Conservation (phyloP, 768 basidiomycete genomes). For the Lactarius hengduanensis region DNA sequence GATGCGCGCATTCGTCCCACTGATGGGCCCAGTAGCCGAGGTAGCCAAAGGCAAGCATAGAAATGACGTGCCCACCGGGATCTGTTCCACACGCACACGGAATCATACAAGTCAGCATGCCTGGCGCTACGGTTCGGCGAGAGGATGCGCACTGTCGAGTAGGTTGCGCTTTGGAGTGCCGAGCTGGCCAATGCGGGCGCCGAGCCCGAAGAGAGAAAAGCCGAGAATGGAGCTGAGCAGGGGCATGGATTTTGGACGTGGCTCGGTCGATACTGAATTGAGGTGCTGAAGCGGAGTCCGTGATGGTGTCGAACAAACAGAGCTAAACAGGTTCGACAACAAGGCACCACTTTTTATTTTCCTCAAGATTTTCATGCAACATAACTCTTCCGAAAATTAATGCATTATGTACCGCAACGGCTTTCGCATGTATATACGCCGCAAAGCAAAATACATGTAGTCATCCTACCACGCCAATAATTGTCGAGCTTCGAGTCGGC, state of each 20-base stretch:
- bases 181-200: slow-evolving; percentile 81
- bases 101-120: not conserved
- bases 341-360: not conserved
- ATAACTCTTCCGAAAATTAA: not conserved
- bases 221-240: slow-evolving; percentile 70
- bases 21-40: slow-evolving; percentile 72
- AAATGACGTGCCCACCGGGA: slow-evolving; percentile 64
- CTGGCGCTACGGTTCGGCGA: not conserved
- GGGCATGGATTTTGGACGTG: slow-evolving; percentile 46
- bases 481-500: not conserved
- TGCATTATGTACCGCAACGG: too few relatives aligned
- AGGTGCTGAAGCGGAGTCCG: not conserved
- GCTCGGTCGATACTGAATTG: not conserved
- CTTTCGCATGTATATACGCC: too few relatives aligned
- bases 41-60: slow-evolving; percentile 69
- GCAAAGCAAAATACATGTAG: not conserved
- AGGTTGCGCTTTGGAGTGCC: slow-evolving; percentile 80
- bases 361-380: not conserved
- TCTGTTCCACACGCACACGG: slow-evolving; percentile 44
- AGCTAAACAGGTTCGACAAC: not conserved
- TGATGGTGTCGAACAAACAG: not conserved
- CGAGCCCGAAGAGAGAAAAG: slow-evolving; percentile 80
- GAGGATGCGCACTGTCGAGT: slow-evolving; percentile 66
- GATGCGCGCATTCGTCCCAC: slow-evolving; percentile 63
- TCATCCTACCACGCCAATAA: not conserved